Evolutionary conservation across 1,139 yeast genomes (phyloP), one percentile per base, ranked within the genome.

Genomic region (Magnusiomyces suaveolens): DNA sequence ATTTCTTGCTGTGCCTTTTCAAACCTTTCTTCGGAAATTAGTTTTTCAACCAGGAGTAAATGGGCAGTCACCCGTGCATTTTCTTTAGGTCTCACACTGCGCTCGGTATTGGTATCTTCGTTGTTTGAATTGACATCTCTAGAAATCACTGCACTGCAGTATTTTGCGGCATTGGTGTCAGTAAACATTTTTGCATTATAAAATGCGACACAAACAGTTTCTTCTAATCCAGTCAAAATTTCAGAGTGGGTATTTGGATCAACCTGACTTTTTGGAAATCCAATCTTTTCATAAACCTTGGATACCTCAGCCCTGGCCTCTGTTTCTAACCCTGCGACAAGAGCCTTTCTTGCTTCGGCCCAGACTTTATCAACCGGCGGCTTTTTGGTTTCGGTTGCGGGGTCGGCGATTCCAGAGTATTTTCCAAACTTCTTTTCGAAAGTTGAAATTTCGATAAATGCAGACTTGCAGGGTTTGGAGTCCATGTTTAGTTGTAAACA

Each of bases 401-500:
- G 26, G 52, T 51, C 46, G 57, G 50, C 50, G 20, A 47, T 47
- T 18, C 47, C 52, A 12, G 47, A 20, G n/a, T 41, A 43, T 32
- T 49, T 49, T 4, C 52, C 47, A 26, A 71, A 56, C 52, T 58
- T 55, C 59, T 70, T 71, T 51, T 70, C 66, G 24, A 65, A 65
- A 44, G 72, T 69, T 33, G 79, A 72, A 59, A 79, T 77, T 39
- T 71, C 69, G 60, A 77, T 81, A 54, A 80, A 69, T 1, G 74
- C 62, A 43, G 64, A 64, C 33, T 81, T 80, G 67, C 94, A 85
- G 3, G 64, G 66, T 48, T 72, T 71, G 60, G 74, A 76, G 55
- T 85, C 95, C 62, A 86, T 84, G 66, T 87, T 87, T 50, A 77
- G 78, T 60, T 84, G 79, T 53, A 87, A 71, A 65, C 95, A 87